Percentiles rank a stretch among this genome's conserved stretches.
Conservation (phyloP, 2,329 filamentous ascomycete species). For the Pseudocercospora fijiensis region DNA sequence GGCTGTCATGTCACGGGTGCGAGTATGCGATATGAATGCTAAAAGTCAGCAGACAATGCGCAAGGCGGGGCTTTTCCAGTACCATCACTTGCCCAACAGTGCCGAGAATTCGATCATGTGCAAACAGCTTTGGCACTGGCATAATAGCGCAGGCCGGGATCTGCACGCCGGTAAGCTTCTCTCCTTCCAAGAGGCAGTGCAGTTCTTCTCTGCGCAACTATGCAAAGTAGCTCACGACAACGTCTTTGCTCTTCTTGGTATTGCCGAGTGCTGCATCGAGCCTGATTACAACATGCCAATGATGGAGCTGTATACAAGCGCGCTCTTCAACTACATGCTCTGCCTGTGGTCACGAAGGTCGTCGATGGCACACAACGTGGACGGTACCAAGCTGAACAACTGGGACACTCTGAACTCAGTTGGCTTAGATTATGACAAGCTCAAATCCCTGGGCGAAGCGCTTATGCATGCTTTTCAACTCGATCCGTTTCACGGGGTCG, state of each 20-base stretch:
- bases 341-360: constrained; percentile 4
- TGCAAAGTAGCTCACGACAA: constrained; percentile 12
- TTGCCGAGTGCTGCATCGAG: constrained; percentile 7
- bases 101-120: constrained; percentile 11
- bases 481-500: constrained; percentile 6
- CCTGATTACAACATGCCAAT: constrained; percentile 17
- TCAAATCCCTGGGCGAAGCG: constrained; percentile 1
- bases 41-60: constrained; percentile 4
- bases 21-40: background rate
- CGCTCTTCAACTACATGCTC: constrained; percentile 8
- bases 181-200: constrained; percentile 9
- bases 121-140: constrained; percentile 15
- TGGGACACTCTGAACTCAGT: constrained; percentile 1
- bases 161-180: constrained; percentile 3
- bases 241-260: constrained; percentile 15
- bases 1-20: too few relatives aligned
- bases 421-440: constrained; percentile 2
- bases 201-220: constrained; percentile 7
- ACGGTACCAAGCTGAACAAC: background rate
- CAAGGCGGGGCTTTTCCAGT: constrained; percentile 9
- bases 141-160: constrained; percentile 10
- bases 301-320: constrained; percentile 10
- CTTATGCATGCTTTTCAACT: constrained; percentile 8
- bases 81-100: constrained; percentile 6
- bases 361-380: background rate